Evolutionary conservation across 257 asterid genomes (phyloP), one percentile per base, ranked within the genome.

Genomic region (Lycium barbarum): DNA sequence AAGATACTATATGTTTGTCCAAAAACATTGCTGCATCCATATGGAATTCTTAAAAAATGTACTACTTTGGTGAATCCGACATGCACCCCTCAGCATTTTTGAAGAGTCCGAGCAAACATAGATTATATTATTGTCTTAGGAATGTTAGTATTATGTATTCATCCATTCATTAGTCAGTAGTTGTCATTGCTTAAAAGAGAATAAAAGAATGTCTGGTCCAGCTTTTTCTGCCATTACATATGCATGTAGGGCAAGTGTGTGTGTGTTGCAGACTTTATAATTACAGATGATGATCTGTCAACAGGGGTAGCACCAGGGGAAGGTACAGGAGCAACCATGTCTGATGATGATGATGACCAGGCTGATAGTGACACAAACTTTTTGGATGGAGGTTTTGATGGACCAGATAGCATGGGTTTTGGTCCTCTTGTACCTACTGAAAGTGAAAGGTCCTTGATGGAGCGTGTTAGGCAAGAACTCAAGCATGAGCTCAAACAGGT

Each of bases 291-390:
- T 83, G 81, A 83, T 40, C 53, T 38, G 54, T 88, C 68, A 66
- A 83, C 90, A 97, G 99, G 99, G 22, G 96, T 95, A 61, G 97
- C 99, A 11, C 98, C 98, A 9, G 96, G 97, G 49, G 99, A 97
- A 91, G 98, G 99, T 38, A 91, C 97, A 26, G 99, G 99, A 49
- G 99, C 99, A 72, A 95, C 98, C 22, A 97, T 97, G 99, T 97
- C 99, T 3, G 99, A 97, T 85, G 98, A 97, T 65, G 99, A 96
- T 7, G 98, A 96, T 57, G 98, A 94, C 87, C 97, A 92, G 63
- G 98, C 91, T 26, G 99, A 95, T 74, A 95, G 97, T 14, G 99
- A 95, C 80, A 67, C 96, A 6, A 94, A 95, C 88, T 85, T 97
- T 87, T 97, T 97, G 49, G 99, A 97, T 13, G 99, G 95, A 87